These are phyloP conservation scores for Colletotrichum cuscutae DNA, from an alignment of 2,329 filamentous ascomycete species.

Conservation along the genomic window DNA sequence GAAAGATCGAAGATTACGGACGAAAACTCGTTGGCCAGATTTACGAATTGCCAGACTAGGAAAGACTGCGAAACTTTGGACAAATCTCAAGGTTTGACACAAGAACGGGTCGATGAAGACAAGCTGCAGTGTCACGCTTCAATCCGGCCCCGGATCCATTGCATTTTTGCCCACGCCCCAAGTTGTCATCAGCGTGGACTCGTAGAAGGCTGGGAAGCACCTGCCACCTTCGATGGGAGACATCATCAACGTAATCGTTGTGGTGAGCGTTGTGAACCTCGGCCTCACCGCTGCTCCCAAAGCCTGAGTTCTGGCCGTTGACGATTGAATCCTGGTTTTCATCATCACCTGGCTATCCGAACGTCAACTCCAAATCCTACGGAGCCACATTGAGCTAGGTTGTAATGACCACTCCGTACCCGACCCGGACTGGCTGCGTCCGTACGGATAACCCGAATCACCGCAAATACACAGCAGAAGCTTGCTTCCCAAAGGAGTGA, in stretches of 20 bases:
- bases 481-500: not conserved
- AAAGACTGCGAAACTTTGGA: slow-evolving; percentile 6
- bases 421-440: not conserved
- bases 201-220: not conserved
- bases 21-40: slow-evolving; percentile 11
- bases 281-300: not conserved
- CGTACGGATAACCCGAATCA: not conserved
- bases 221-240: not conserved
- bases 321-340: not conserved
- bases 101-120: not conserved
- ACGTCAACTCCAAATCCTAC: not conserved
- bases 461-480: not conserved
- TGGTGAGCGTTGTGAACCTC: not conserved
- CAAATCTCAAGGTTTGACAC: not conserved
- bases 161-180: not conserved
- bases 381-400: not conserved
- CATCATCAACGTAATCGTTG: not conserved
- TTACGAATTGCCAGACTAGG: slow-evolving; percentile 25
- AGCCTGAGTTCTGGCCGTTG: not conserved
- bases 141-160: not conserved
- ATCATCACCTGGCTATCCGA: not conserved
- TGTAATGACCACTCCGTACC: not conserved
- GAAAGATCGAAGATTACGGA: slow-evolving; percentile 3
- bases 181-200: not conserved
- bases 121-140: not conserved